These are phyloP conservation scores for Suillus occidentalis DNA, from an alignment of 768 basidiomycete species.

Conservation along the genomic window DNA sequence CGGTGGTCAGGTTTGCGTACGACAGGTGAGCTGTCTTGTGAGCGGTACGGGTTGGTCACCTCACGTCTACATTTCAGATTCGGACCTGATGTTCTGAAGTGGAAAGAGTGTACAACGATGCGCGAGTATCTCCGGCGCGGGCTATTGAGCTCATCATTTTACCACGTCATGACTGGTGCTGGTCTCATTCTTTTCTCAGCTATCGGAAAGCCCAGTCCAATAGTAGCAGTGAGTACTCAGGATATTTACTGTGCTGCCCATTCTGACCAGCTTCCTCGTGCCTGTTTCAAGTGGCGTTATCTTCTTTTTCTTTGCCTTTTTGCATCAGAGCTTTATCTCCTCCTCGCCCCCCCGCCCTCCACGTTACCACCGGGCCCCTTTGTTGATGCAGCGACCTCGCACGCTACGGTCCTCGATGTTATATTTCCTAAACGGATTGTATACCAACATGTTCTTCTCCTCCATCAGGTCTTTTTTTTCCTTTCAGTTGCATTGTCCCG, in stretches of 20 bases:
- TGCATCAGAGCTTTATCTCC: conserved; percentile 61
- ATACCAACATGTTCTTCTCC: conserved; percentile 74
- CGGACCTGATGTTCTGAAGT: conserved; percentile 68
- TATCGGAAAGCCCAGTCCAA: conserved; percentile 56
- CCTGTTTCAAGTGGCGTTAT: conserved; percentile 68
- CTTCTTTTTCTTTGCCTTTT: conserved; percentile 63
- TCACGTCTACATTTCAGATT: conserved; percentile 48
- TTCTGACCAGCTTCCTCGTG: conserved; percentile 14
- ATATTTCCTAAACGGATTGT: conserved; percentile 65
- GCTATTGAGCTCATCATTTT: conserved; percentile 58
- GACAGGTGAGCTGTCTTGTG: conserved; percentile 56
- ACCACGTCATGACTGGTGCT: conserved; percentile 62
- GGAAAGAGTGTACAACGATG: conserved; percentile 67
- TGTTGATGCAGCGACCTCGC: conserved; percentile 15
- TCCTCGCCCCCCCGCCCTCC: conserved; percentile 58
- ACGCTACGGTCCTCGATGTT: conserved; percentile 34
- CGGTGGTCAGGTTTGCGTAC: conserved; percentile 79
- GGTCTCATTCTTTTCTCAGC: conserved; percentile 63
- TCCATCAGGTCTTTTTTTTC: conserved; percentile 78
- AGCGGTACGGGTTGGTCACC: conserved; percentile 7
- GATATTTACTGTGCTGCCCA: conserved; percentile 2
- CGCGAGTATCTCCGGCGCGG: conserved; percentile 72
- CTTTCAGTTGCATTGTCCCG: conserved; percentile 69
- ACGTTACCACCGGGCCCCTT: conserved; percentile 26
- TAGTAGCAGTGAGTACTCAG: conserved; percentile 59